phyloP scores from a whole-genome alignment of 2,329 filamentous ascomycete genomes.

The Paramyrothecium sp. region DNA sequence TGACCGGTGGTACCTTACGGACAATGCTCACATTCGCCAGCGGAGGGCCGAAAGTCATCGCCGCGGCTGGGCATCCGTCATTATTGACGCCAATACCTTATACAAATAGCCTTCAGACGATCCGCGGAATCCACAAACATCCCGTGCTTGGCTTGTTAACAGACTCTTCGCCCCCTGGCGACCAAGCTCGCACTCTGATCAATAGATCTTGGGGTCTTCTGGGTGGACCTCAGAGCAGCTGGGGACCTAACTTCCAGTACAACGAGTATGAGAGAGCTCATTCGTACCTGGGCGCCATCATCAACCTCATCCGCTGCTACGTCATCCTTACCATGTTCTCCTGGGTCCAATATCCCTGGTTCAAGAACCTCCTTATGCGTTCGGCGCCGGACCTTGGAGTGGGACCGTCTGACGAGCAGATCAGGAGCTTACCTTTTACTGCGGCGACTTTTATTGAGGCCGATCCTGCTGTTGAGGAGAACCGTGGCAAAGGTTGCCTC shows the following conservation, averaged over 20 bases:
- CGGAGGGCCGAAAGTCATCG: neutral
- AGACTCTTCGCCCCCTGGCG: conserved; percentile 7
- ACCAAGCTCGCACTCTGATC: conserved; percentile 9
- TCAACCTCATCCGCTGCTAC: conserved; percentile 9
- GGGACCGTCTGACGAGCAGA: conserved; percentile 8
- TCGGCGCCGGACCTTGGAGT: conserved; percentile 5
- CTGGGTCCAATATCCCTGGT: conserved; percentile 7
- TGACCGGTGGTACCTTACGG: neutral
- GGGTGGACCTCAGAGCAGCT: conserved; percentile 7
- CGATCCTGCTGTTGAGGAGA: neutral
- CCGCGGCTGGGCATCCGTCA: neutral
- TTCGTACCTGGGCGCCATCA: conserved; percentile 7
- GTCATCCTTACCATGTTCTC: conserved; percentile 7
- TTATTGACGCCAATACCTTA: neutral
- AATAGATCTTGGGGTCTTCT: conserved; percentile 9
- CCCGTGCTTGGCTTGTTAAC: conserved; percentile 7
- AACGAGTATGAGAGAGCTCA: conserved; percentile 11
- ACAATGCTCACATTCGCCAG: conserved; percentile 1
- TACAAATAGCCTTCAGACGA: neutral
- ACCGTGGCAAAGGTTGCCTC: neutral
- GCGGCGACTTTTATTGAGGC: conserved; percentile 8
- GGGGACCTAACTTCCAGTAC: conserved; percentile 11
- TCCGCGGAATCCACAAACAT: conserved; percentile 4
- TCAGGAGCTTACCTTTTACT: conserved; percentile 9
- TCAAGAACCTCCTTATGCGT: conserved; percentile 5